phyloP scores from a whole-genome alignment of 108 stramenopile genomes.

The Aurantiochytrium sp. region DNA sequence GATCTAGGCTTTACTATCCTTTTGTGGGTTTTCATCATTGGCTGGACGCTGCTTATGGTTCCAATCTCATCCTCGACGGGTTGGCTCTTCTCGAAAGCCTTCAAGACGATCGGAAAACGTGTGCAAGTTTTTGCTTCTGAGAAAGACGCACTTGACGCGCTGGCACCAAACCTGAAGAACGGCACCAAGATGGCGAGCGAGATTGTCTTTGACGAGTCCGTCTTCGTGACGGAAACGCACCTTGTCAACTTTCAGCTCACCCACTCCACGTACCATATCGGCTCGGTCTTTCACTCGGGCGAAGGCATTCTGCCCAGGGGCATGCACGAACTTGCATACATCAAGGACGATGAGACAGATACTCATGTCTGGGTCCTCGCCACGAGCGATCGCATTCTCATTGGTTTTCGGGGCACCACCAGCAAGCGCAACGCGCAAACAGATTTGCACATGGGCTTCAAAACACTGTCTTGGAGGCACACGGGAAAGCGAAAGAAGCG shows the following conservation, averaged over 20 bases:
- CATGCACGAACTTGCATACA: not conserved
- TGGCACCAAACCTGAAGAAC: not conserved
- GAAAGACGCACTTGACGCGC: not conserved
- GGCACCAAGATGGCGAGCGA: not conserved
- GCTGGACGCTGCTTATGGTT: not conserved
- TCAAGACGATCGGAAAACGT: not conserved
- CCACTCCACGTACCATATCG: not conserved
- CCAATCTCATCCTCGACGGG: not conserved
- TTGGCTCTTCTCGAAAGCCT: not conserved
- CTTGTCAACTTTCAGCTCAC: not conserved
- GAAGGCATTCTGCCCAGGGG: not conserved
- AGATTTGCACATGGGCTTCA: not conserved
- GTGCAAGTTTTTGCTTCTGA: not conserved
- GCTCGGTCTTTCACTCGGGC: not conserved
- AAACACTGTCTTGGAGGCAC: not conserved
- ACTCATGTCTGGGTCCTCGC: not conserved
- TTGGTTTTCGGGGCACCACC: not conserved
- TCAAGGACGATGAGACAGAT: not conserved
- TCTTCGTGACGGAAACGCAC: not conserved
- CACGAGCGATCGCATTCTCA: not conserved
- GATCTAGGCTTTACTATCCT: not conserved
- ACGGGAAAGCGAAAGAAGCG: too few relatives aligned
- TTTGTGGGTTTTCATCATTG: not conserved
- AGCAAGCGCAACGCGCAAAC: not conserved
- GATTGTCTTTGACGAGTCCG: not conserved